A percentile compares a stretch with the other conserved stretches of the same genome.
phyloP scores from a whole-genome alignment of 805 yeast species.

The Metschnikowia orientalis region DNA sequence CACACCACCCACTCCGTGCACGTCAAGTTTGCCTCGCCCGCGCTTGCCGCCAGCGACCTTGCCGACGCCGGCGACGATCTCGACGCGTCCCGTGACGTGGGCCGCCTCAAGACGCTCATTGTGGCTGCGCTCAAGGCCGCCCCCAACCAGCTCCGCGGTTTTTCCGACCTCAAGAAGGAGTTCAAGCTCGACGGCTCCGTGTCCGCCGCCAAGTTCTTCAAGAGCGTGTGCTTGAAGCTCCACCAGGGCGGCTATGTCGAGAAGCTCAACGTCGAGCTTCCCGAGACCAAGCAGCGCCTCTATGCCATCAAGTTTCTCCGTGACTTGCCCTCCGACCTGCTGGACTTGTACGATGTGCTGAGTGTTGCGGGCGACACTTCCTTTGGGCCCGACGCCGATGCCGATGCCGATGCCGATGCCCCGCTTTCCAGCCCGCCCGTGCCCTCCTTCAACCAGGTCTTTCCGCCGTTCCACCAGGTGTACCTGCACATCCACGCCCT shows the following conservation, averaged over 20 bases:
- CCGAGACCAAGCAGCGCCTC: conserved; percentile 23
- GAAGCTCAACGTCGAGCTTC: conserved; percentile 45
- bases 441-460: conserved; percentile 47
- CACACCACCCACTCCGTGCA: conserved; percentile 54
- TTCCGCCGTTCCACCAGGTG: conserved; percentile 63
- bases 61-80: conserved; percentile 18
- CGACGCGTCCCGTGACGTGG: conserved; percentile 27
- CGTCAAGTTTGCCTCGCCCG: conserved; percentile 37
- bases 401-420: conserved; percentile 15
- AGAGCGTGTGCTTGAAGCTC: conserved; percentile 44
- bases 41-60: conserved; percentile 11
- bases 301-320: conserved; percentile 39
- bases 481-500: conserved; percentile 42
- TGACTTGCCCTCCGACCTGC: conserved; percentile 45
- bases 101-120: conserved; percentile 33
- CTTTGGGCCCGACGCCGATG: conserved; percentile 23
- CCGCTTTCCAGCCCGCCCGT: conserved; percentile 3
- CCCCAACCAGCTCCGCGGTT: conserved; percentile 56
- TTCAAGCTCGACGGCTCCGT: conserved; percentile 43
- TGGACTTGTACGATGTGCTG: conserved; percentile 39
- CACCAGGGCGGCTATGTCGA: conserved; percentile 44
- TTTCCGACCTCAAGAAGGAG: conserved; percentile 58
- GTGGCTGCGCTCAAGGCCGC: conserved; percentile 51
- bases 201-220: conserved; percentile 43
- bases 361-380: conserved; percentile 14